These are phyloP conservation scores for Debaryomyces sp. DNA, from an alignment of 1,139 yeast species.

Conservation along the genomic window DNA sequence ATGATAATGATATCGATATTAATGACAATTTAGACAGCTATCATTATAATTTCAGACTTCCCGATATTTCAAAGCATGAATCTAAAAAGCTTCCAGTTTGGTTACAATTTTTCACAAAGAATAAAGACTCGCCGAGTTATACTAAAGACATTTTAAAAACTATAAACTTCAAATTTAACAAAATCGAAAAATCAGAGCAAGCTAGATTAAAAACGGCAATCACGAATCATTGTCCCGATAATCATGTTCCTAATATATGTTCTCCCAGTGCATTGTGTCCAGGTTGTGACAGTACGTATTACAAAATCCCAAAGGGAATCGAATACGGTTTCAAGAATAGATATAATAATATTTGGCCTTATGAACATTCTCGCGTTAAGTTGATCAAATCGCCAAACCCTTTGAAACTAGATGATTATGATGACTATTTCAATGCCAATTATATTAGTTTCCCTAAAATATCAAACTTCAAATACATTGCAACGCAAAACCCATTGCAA, in stretches of 20 bases:
- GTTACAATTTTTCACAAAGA: constrained; percentile 32
- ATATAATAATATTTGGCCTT: constrained; percentile 50
- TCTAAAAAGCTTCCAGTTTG: constrained; percentile 46
- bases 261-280: constrained; percentile 49
- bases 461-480: constrained; percentile 36
- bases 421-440: constrained; percentile 50
- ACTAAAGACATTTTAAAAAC: constrained; percentile 31
- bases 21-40: constrained; percentile 32
- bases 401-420: constrained; percentile 17
- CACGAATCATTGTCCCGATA: constrained; percentile 12
- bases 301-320: constrained; percentile 56
- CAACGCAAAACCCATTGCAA: constrained; percentile 47
- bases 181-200: constrained; percentile 54
- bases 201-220: constrained; percentile 44
- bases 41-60: constrained; percentile 38
- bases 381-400: constrained; percentile 18
- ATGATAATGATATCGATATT: constrained; percentile 29
- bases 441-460: constrained; percentile 28
- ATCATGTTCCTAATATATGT: constrained; percentile 35
- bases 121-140: constrained; percentile 20
- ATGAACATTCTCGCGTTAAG: constrained; percentile 49
- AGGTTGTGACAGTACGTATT: constrained; percentile 43
- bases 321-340: constrained; percentile 49
- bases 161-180: constrained; percentile 43
- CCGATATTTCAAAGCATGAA: constrained; percentile 27